phyloP scores from a whole-genome alignment of 2,329 filamentous ascomycete genomes.

The Cladophialophora chaetospira region DNA sequence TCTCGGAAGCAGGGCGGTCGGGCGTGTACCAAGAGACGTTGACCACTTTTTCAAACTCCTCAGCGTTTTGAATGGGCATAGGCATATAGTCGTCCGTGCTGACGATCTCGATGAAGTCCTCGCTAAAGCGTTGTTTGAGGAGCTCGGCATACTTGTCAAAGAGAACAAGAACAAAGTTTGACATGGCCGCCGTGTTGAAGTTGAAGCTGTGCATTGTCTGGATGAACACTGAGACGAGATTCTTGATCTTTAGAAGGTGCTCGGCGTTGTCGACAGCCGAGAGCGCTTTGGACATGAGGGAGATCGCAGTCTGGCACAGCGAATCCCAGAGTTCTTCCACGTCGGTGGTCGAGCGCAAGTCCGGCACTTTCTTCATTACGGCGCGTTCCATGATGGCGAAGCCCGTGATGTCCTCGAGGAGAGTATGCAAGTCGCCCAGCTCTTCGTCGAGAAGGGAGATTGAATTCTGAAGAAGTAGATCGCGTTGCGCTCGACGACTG shows the following conservation, averaged over 20 bases:
- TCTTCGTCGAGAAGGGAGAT: slow-evolving; percentile 81
- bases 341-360: slow-evolving; percentile 78
- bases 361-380: slow-evolving; percentile 83
- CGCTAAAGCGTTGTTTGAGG: slow-evolving; percentile 86
- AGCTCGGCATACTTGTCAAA: slow-evolving; percentile 94
- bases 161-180: slow-evolving; percentile 80
- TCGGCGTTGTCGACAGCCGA: slow-evolving; percentile 84
- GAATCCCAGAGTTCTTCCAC: slow-evolving; percentile 99
- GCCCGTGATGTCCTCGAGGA: slow-evolving; percentile 90
- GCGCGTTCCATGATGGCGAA: slow-evolving; percentile 96
- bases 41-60: slow-evolving; percentile 94
- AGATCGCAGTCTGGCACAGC: slow-evolving; percentile 87
- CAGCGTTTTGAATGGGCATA: slow-evolving; percentile 87
- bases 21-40: slow-evolving; percentile 95
- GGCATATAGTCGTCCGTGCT: slow-evolving; percentile 99
- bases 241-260: slow-evolving; percentile 89
- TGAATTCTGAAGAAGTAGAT: slow-evolving; percentile 70
- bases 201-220: slow-evolving; percentile 98
- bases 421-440: slow-evolving; percentile 79
- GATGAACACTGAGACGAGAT: slow-evolving; percentile 88
- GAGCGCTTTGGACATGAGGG: slow-evolving; percentile 76
- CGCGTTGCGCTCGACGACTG: slow-evolving; percentile 87
- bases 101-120: slow-evolving; percentile 89
- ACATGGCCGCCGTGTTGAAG: slow-evolving; percentile 79
- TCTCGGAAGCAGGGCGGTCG: slow-evolving; percentile 72